A percentile compares a stretch with the other conserved stretches of the same genome.
phyloP scores from a whole-genome alignment of 177 flowering plant species.

The Telopea speciosissima region DNA sequence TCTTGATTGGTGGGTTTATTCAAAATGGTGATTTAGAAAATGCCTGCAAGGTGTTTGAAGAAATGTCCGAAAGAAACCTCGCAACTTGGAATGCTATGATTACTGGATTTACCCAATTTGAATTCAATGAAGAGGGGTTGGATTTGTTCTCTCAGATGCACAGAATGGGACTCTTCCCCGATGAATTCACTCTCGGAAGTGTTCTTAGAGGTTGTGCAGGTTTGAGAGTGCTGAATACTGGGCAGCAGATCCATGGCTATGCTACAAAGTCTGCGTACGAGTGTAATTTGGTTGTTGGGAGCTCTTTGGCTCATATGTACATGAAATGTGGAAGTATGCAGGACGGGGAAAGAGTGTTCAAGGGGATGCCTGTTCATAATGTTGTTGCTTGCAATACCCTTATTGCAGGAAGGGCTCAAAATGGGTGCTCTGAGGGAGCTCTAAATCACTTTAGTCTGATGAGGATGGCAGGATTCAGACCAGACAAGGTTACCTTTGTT shows the following conservation, averaged over 20 bases:
- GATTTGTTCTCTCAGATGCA: constrained; percentile 52
- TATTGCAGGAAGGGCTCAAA: constrained; percentile 72
- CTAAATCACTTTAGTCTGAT: constrained; percentile 54
- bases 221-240: constrained; percentile 32
- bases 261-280: constrained; percentile 52
- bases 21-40: constrained; percentile 46
- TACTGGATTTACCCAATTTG: constrained; percentile 48
- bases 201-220: constrained; percentile 77
- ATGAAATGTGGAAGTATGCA: constrained; percentile 54
- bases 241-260: constrained; percentile 60
- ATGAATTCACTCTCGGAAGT: constrained; percentile 66
- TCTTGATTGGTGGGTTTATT: constrained; percentile 52
- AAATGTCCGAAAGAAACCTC: constrained; percentile 60
- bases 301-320: constrained; percentile 87
- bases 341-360: constrained; percentile 61
- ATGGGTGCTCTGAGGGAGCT: constrained; percentile 58
- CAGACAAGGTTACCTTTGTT: constrained; percentile 71
- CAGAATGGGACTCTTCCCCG: constrained; percentile 48
- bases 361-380: constrained; percentile 45
- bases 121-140: constrained; percentile 54
- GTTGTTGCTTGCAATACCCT: constrained; percentile 78
- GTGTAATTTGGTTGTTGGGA: constrained; percentile 53
- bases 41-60: constrained; percentile 57
- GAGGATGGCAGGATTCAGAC: constrained; percentile 57
- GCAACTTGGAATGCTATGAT: constrained; percentile 85